A percentile compares a stretch with the other conserved stretches of the same genome.
Evolutionary conservation across 257 asterid genomes (phyloP).

Genomic region (Dorcoceras hygrometricum): DNA sequence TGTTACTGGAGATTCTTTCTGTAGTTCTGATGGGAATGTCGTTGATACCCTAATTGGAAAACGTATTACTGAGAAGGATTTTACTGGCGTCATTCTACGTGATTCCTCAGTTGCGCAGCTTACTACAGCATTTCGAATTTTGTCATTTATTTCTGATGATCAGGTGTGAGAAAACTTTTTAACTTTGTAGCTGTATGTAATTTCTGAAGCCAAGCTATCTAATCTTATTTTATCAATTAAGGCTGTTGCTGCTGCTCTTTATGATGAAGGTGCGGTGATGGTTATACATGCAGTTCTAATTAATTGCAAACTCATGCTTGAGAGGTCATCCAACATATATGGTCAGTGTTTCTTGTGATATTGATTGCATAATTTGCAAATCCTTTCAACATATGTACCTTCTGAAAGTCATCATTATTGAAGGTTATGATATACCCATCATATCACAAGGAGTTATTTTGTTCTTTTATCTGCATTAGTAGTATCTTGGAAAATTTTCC

Average conservation of each 20-base stretch:
- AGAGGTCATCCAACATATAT: constrained; percentile 83
- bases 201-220: constrained; percentile 27
- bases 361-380: constrained; percentile 4
- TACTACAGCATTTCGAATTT: constrained; percentile 84
- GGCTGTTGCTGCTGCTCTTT: constrained; percentile 88
- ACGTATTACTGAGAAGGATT: constrained; percentile 90
- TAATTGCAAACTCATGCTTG: constrained; percentile 89
- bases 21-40: constrained; percentile 69
- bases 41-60: constrained; percentile 86
- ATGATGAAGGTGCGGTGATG: constrained; percentile 94
- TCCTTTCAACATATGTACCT: background rate
- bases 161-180: constrained; percentile 39
- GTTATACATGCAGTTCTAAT: constrained; percentile 90
- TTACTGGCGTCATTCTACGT: constrained; percentile 80
- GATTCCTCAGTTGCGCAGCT: constrained; percentile 88
- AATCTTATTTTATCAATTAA: constrained; percentile 36
- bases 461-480: constrained; percentile 18
- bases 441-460: background rate
- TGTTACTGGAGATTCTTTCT: constrained; percentile 81
- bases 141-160: constrained; percentile 85
- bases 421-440: background rate
- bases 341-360: constrained; percentile 53
- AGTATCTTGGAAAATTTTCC: no score
- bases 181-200: constrained; percentile 14
- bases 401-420: background rate